phyloP scores from a whole-genome alignment of 192 early-diverging fungal genomes.

The Coemansia sp. region DNA sequence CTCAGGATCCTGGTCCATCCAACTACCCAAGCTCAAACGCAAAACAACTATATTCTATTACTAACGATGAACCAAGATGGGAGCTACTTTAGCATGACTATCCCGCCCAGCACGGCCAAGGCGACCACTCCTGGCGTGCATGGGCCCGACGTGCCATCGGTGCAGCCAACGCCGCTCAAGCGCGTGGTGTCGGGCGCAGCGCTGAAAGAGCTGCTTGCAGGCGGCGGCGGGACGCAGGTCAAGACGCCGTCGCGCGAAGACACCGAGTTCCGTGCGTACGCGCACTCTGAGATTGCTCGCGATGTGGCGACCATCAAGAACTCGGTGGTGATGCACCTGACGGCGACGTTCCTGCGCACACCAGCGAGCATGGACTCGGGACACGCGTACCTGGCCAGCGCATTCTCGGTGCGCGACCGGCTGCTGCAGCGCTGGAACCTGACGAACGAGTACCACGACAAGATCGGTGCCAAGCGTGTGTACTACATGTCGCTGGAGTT shows the following conservation, averaged over 20 bases:
- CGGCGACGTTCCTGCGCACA: constrained; percentile 86
- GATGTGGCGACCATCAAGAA: constrained; percentile 75
- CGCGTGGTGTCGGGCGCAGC: constrained; percentile 54
- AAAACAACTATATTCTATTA: background rate
- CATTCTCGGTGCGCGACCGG: constrained; percentile 88
- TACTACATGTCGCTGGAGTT: constrained; percentile 99
- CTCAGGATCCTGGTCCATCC: background rate
- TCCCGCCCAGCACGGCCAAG: constrained; percentile 52
- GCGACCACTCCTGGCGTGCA: constrained; percentile 47
- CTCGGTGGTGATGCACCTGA: constrained; percentile 86
- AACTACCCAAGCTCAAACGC: no score
- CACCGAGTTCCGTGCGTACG: constrained; percentile 51
- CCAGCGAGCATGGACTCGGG: constrained; percentile 90
- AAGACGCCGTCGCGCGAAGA: constrained; percentile 48
- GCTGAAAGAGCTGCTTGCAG: constrained; percentile 53
- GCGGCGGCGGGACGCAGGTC: constrained; percentile 37
- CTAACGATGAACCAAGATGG: constrained; percentile 26
- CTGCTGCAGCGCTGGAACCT: constrained; percentile 93
- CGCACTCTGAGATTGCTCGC: constrained; percentile 52
- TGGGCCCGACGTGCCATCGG: constrained; percentile 34
- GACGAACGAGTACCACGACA: constrained; percentile 81
- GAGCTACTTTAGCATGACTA: constrained; percentile 53
- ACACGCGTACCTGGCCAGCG: constrained; percentile 89
- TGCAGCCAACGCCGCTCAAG: constrained; percentile 48
- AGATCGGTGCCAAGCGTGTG: constrained; percentile 82